A percentile compares a stretch with the other conserved stretches of the same genome.
phyloP scores from a whole-genome alignment of 1,284 basidiomycete species.

The Fereydounia khargensis region DNA sequence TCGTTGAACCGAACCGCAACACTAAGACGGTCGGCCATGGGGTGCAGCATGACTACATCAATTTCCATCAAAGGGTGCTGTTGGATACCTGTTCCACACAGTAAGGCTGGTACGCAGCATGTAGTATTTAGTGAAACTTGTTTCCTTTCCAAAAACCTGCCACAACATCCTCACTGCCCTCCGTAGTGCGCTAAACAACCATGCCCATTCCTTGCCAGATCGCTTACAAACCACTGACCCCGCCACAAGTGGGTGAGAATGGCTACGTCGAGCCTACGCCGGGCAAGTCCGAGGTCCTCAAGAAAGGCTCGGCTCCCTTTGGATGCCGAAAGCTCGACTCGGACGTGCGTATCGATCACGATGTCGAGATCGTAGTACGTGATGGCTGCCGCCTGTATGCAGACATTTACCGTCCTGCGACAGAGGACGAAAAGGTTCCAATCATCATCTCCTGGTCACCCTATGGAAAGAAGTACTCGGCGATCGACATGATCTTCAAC shows the following conservation, averaged over 20 bases:
- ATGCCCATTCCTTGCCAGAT: conserved; percentile 5
- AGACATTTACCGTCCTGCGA: conserved; percentile 40
- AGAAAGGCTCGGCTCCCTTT: no score
- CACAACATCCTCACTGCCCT: not conserved
- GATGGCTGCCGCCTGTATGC: conserved; percentile 38
- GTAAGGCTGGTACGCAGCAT: no score
- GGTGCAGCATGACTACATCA: no score
- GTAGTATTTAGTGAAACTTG: no score
- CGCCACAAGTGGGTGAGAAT: conserved; percentile 7
- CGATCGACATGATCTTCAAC: conserved; percentile 9
- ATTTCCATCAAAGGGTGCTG: no score
- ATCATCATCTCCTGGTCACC: conserved; percentile 40
- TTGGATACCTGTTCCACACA: no score
- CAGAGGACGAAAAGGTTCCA: conserved; percentile 18
- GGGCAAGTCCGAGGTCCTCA: no score
- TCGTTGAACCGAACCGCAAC: no score
- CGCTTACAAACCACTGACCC: conserved; percentile 5
- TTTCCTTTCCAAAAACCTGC: not conserved
- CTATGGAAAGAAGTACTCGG: conserved; percentile 31
- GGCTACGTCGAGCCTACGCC: no score
- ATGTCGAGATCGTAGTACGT: conserved; percentile 30
- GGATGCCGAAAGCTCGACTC: no score
- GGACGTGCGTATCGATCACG: conserved; percentile 28
- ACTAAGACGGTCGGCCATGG: no score
- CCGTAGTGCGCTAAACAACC: not conserved